Conservation (phyloP, 305 asterid species). For the Andrographis paniculata region DNA sequence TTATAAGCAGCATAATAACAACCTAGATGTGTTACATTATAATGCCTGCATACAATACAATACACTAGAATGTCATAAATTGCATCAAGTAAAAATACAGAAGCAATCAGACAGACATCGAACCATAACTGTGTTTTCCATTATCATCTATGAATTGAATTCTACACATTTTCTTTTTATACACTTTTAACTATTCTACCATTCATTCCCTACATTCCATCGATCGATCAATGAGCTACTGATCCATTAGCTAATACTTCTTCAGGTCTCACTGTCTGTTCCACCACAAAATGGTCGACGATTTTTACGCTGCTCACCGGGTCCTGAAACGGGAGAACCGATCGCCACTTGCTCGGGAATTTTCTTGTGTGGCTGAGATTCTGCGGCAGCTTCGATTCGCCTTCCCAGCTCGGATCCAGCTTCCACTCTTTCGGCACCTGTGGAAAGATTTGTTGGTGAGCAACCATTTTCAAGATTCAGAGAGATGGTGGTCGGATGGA, state of each 20-base stretch:
- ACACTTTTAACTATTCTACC: not conserved
- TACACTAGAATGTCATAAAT: too few relatives aligned
- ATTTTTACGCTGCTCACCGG: conserved; percentile 69
- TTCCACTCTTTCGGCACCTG: conserved; percentile 97
- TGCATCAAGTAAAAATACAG: too few relatives aligned
- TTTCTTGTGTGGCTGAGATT: conserved; percentile 50
- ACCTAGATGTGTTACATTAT: too few relatives aligned
- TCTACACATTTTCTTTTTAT: conserved; percentile 7
- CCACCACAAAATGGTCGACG: conserved; percentile 71
- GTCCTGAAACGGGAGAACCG: conserved; percentile 56
- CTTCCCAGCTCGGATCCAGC: conserved; percentile 83
- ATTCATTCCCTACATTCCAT: not conserved
- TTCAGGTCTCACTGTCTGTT: conserved; percentile 36
- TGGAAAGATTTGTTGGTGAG: not conserved
- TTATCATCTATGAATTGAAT: not conserved
- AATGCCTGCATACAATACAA: too few relatives aligned
- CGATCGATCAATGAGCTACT: conserved; percentile 32
- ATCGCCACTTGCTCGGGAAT: conserved; percentile 89
- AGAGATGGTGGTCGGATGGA: not conserved
- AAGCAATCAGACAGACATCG: too few relatives aligned
- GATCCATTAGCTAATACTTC: conserved; percentile 35
- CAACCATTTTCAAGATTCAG: not conserved
- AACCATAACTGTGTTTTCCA: too few relatives aligned
- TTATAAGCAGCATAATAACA: too few relatives aligned
- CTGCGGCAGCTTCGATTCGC: conserved; percentile 50